A percentile compares a stretch with the other conserved stretches of the same genome.
phyloP scores from a whole-genome alignment of 805 yeast genomes.

The Yarrowia divulgata region DNA sequence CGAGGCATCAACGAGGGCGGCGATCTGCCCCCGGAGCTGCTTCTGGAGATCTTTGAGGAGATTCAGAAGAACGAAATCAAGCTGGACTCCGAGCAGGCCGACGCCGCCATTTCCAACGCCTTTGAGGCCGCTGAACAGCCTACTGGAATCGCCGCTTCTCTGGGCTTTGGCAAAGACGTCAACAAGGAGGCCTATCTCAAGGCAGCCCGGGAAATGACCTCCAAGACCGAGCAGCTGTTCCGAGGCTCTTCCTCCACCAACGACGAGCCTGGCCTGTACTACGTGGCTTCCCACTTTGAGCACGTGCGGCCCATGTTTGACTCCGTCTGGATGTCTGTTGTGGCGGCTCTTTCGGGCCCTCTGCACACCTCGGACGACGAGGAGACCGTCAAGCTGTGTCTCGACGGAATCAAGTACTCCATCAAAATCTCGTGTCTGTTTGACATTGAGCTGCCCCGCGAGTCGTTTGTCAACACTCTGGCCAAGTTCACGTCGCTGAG shows the following conservation, averaged over 20 bases:
- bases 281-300: constrained; percentile 84
- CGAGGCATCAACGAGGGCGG: constrained; percentile 91
- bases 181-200: constrained; percentile 85
- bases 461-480: constrained; percentile 88
- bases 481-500: constrained; percentile 84
- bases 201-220: constrained; percentile 90
- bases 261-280: constrained; percentile 61
- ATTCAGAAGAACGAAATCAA: constrained; percentile 87
- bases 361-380: constrained; percentile 82
- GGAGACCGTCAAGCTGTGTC: constrained; percentile 61
- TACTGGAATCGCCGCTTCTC: constrained; percentile 48
- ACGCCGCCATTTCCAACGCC: constrained; percentile 79
- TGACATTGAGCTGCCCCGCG: constrained; percentile 81
- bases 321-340: constrained; percentile 93
- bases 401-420: constrained; percentile 86
- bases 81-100: constrained; percentile 90
- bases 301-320: constrained; percentile 94
- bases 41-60: constrained; percentile 75
- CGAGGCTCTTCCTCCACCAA: constrained; percentile 57
- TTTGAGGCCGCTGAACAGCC: constrained; percentile 50
- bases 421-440: constrained; percentile 84
- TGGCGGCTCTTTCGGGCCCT: constrained; percentile 94
- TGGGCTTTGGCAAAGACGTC: constrained; percentile 60
- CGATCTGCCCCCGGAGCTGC: constrained; percentile 76
- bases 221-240: constrained; percentile 85